A percentile compares a stretch with the other conserved stretches of the same genome.
These are phyloP conservation scores for Alternaria dauci DNA, from an alignment of 2,329 filamentous ascomycete genomes.

Conservation along the genomic window DNA sequence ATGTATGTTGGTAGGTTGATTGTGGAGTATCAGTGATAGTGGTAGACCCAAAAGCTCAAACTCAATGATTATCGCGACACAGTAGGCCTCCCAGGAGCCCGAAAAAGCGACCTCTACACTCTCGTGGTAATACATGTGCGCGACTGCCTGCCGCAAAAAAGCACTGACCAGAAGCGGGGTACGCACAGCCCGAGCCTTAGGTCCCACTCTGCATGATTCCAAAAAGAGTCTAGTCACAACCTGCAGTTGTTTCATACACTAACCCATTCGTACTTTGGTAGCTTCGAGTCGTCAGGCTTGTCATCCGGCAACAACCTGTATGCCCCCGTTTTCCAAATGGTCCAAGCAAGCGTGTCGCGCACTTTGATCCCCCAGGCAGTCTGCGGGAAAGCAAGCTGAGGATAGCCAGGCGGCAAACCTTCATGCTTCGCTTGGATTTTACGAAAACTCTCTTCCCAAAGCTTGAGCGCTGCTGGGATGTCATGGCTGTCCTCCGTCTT, in stretches of 20 bases:
- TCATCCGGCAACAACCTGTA: conserved; percentile 14
- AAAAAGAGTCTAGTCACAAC: not conserved
- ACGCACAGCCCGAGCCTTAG: no score
- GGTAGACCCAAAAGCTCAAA: no score
- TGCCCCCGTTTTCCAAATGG: conserved; percentile 10
- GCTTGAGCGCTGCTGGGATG: conserved; percentile 28
- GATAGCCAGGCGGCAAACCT: conserved; percentile 17
- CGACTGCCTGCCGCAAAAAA: no score
- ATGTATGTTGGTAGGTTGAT: no score
- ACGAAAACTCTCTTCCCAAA: conserved; percentile 33
- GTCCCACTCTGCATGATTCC: no score
- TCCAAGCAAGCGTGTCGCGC: conserved; percentile 7
- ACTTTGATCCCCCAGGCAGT: conserved; percentile 38
- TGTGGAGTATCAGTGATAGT: no score
- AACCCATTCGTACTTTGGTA: conserved; percentile 19
- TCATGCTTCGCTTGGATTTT: conserved; percentile 27
- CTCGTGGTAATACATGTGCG: no score
- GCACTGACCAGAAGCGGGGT: no score
- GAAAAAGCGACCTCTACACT: no score
- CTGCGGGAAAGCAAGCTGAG: conserved; percentile 43
- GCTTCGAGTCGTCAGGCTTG: not conserved
- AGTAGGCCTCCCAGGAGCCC: no score
- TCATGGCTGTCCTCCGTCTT: conserved; percentile 25
- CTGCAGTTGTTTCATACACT: not conserved
- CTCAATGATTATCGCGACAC: no score